Base-by-base conservation (phyloP, 2,329 filamentous ascomycete species). In the Sclerotinia glacialis region DNA sequence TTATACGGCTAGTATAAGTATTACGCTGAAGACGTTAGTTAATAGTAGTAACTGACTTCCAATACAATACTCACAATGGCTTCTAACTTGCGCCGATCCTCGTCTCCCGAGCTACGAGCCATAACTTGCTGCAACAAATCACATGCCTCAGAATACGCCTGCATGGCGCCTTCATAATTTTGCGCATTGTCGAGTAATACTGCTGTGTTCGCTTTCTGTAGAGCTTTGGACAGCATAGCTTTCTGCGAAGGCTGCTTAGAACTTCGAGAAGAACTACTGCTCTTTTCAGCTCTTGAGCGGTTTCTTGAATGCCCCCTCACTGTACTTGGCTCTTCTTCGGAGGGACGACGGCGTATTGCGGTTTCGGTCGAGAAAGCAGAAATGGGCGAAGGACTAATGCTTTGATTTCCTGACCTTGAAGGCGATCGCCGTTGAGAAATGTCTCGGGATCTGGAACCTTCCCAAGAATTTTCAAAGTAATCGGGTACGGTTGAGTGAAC, bases 161-260 rank as follows among this genome's bases (percentile, higher is more conserved):
- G 87, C 76, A 96, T 89, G 23, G 95, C 95, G 50, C 92, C 93
- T 76, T 94, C 91, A 70, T 95, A 94, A 75, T 98, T 97, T 74
- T 95, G 91, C 18, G 92, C 93, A 84, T 97, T 98, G 79, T 99
- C 95, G 50, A 99, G 85, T 71, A 97, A 85, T 34, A 99, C 95
- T 28, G 95, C 95, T 16, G 92, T 94, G 75, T 99, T 97, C 60
- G 95, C 95, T 79, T 97, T 97, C 76, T 96, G 90, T 65, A 99
- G 81, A 0, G 95, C 95, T 73, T 91, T 91, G n/a, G 94, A 97
- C 46, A 99, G 84, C 93, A 98, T 98, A 14, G 89, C 91, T 81
- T 97, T 98, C 77, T 98, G 90, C 1, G 90, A 92, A 18, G 86
- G 86, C n/a, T 79, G 79, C 69, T 82, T 78, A 74, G 72, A 73